phyloP scores from a whole-genome alignment of 768 basidiomycete species.

The Rhodocollybia butyracea region DNA sequence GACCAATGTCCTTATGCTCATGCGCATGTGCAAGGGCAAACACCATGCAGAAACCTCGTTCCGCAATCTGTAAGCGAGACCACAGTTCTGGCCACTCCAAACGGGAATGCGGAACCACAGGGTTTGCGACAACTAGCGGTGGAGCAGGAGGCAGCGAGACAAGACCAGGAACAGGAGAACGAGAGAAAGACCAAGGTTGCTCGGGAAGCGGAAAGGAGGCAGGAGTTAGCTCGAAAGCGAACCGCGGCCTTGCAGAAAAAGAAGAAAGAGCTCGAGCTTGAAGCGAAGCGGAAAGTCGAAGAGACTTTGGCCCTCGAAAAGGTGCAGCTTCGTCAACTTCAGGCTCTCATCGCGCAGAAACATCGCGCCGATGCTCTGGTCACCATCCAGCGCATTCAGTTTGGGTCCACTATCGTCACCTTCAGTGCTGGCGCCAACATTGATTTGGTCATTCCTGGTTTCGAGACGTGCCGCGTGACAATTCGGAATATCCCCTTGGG shows the following conservation, averaged over 20 bases:
- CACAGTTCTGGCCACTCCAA: not conserved
- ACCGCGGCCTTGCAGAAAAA: not conserved
- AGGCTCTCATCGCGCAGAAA: conserved; percentile 2
- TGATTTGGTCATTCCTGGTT: conserved; percentile 42
- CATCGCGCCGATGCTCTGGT: conserved; percentile 27
- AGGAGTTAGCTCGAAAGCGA: not conserved
- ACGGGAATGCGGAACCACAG: not conserved
- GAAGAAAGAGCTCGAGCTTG: not conserved
- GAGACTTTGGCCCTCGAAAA: conserved; percentile 11
- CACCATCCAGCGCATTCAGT: conserved; percentile 40
- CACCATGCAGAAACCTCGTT: not conserved
- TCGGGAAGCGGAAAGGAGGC: not conserved
- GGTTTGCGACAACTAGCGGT: not conserved
- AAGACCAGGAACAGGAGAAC: not conserved
- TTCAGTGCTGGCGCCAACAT: conserved; percentile 50
- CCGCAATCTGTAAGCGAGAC: not conserved
- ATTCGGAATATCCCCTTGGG: conserved; percentile 43
- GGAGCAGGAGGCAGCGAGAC: not conserved
- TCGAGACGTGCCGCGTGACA: conserved; percentile 47
- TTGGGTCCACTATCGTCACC: conserved; percentile 45
- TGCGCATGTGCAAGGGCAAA: conserved; percentile 23
- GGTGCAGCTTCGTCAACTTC: conserved; percentile 13
- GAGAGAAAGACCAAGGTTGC: conserved; percentile 2
- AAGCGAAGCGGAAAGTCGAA: not conserved
- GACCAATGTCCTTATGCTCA: conserved; percentile 32